These are phyloP conservation scores for Pythium volutum DNA, from an alignment of 352 stramenopile species.

Conservation along the genomic window DNA sequence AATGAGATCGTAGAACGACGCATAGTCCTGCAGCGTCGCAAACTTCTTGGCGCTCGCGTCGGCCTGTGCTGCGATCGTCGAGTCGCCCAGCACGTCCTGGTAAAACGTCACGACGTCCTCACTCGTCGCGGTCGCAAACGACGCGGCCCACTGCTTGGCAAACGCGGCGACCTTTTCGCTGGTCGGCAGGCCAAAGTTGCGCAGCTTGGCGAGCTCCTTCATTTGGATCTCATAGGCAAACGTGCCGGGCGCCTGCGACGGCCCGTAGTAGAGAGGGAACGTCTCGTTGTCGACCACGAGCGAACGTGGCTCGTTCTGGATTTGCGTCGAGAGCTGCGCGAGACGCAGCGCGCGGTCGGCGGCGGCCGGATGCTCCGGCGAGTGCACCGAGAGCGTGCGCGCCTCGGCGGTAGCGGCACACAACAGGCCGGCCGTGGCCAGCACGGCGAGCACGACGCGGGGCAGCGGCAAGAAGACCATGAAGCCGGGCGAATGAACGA, in stretches of 20 bases:
- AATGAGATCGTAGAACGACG: constrained; percentile 17
- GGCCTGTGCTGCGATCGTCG: constrained; percentile 2
- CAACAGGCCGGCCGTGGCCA: not conserved
- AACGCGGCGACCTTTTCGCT: constrained; percentile 2
- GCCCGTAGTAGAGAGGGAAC: constrained; percentile 10
- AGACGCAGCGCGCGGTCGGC: constrained; percentile 8
- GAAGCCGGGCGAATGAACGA: too few species aligned
- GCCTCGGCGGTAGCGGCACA: not conserved
- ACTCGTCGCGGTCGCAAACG: not conserved
- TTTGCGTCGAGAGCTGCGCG: constrained; percentile 5
- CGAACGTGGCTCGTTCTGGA: constrained; percentile 16
- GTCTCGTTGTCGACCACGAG: constrained; percentile 1
- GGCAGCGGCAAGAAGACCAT: not conserved
- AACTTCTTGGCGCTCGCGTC: not conserved
- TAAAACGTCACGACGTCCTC: constrained; percentile 13
- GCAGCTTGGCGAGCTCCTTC: constrained; percentile 9
- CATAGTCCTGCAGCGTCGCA: constrained; percentile 5
- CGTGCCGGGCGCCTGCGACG: constrained; percentile 5
- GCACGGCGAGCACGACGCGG: not conserved
- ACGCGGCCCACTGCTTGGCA: constrained; percentile 1
- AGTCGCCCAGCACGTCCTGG: constrained; percentile 1
- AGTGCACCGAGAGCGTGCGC: constrained; percentile 4
- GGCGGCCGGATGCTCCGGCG: not conserved
- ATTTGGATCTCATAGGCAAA: constrained; percentile 12
- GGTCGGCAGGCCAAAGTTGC: constrained; percentile 2